Evolutionary conservation across 345 rosid genomes (phyloP), one percentile per base, ranked within the genome.

Genomic region (Adansonia digitata): DNA sequence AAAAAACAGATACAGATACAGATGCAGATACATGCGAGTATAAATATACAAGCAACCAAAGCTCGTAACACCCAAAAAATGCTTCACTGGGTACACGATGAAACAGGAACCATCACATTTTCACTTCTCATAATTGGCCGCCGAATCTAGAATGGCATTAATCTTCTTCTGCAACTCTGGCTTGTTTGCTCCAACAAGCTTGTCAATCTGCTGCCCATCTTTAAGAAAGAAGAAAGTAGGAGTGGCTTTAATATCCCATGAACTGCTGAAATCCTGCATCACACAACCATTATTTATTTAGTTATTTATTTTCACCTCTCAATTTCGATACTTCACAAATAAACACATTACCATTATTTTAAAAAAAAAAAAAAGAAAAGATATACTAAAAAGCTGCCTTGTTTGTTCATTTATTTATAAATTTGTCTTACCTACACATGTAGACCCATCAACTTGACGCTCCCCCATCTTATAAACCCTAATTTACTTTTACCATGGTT

Each of bases 201-300:
- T 93, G 77, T 91, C 97, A 49, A 86, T 69, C 80, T 90, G 91
- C 55, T 86, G 76, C 72, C 95, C 98, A 63, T 91, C 88, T 87
- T 84, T 91, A 27, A 91, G 88, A 67, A 93, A 91, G 88, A 90
- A 91, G 86, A 93, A 91, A 0, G 98, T 91, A 0, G 98, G 97
- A 17, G 98, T 93, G 0, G 97, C 97, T 80, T 91, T 90, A 24
- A 93, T 89, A 72, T 93, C 98, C 93, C 91, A 93, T 10, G 92
- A 84, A 29, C 89, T 81, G 86, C 98, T 93, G 76, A 91, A 83
- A 11, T 93, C 98, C 98, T 93, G 89, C 78, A 80, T 46, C 34
- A 7, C 42, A 49, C 64, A 17, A 7, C 7, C n/a, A 4, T 24
- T 29, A n/a, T n/a, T n/a, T n/a, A n/a, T n/a, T n/a, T n/a, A n/a